Evolutionary conservation across 2,329 filamentous ascomycete genomes (phyloP).

Genomic region (Beauveria asiatica): DNA sequence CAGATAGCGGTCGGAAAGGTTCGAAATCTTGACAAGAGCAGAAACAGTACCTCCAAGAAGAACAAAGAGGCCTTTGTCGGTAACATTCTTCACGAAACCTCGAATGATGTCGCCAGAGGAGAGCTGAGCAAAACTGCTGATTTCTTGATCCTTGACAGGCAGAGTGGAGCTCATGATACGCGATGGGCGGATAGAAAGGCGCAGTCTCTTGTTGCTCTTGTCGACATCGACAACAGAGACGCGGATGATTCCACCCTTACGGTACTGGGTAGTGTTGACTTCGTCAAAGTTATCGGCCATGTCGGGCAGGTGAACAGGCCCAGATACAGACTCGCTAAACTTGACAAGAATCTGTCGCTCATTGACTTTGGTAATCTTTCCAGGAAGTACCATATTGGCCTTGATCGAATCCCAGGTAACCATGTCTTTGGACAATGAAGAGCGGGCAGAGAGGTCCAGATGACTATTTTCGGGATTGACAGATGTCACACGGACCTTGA

Average conservation of each 20-base stretch:
- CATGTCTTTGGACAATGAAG: conserved; percentile 36
- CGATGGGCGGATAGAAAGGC: conserved; percentile 76
- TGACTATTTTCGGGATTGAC: conserved; percentile 66
- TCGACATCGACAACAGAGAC: conserved; percentile 82
- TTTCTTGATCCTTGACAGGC: conserved; percentile 71
- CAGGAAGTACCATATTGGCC: conserved; percentile 72
- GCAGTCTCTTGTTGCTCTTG: conserved; percentile 71
- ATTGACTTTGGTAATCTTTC: conserved; percentile 74
- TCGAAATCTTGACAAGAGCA: conserved; percentile 75
- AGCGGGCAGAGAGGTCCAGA: conserved; percentile 74
- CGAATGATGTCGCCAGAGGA: conserved; percentile 71
- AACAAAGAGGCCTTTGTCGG: conserved; percentile 84
- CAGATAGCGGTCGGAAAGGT: conserved; percentile 82
- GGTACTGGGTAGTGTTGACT: conserved; percentile 64
- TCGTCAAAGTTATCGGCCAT: conserved; percentile 79
- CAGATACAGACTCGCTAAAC: conserved; percentile 71
- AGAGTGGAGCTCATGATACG: conserved; percentile 81
- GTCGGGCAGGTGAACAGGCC: conserved; percentile 73
- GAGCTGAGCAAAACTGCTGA: conserved; percentile 62
- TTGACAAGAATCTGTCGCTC: conserved; percentile 81
- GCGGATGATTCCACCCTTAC: conserved; percentile 78
- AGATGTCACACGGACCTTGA: conserved; percentile 69
- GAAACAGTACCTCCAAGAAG: conserved; percentile 72
- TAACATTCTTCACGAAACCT: conserved; percentile 85
- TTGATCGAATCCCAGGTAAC: conserved; percentile 65